Evolutionary conservation across 176 grass and related monocot species (phyloP), one percentile per base, ranked within the genome.

Genomic region (Phyllostachys edulis): DNA sequence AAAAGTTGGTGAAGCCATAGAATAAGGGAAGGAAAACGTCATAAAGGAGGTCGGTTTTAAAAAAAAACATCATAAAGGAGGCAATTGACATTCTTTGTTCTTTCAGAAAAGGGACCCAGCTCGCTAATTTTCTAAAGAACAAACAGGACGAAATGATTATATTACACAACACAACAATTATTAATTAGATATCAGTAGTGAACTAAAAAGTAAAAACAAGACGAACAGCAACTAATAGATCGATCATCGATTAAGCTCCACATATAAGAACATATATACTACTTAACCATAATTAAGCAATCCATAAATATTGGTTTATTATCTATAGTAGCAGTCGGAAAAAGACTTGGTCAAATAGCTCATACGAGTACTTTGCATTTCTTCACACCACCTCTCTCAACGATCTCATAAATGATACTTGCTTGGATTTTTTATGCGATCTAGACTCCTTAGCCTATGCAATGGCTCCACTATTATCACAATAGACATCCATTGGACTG

Each of bases 1-100:
- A 78, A 81, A 77, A 82, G 73, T 55, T 59, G 59, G 73, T 78
- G 38, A 85, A 70, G 83, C 11, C 56, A 4, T 32, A 34, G 26
- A 75, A 56, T 76, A 76, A 55, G 23, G 14, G 2, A 80, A 23
- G 42, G 20, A 26, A 81, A 63, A 49, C 67, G 36, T 79, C 61
- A 51, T 60, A 24, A 67, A 79, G 60, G 27, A 50, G 44, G 29
- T 3, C 42, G 10, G 9, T n/a, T n/a, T 11, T 0, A 45, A 45
- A 45, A 45, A 40, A 40, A 40, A 40, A 2, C 67, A 49, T 79
- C 60, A 50, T 59, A 23, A 67, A 80, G 44, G 45, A 38, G 29
- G 32, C 29, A 10, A 52, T 16, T 6, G 45, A 21, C 29, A 52
- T 80, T 67, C 63, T 63, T 80, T 38, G 77, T 67, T 80, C 63